A percentile compares a stretch with the other conserved stretches of the same genome.
These are phyloP conservation scores for Rutstroemia sp. DNA, from an alignment of 2,329 filamentous ascomycete genomes.

Conservation along the genomic window DNA sequence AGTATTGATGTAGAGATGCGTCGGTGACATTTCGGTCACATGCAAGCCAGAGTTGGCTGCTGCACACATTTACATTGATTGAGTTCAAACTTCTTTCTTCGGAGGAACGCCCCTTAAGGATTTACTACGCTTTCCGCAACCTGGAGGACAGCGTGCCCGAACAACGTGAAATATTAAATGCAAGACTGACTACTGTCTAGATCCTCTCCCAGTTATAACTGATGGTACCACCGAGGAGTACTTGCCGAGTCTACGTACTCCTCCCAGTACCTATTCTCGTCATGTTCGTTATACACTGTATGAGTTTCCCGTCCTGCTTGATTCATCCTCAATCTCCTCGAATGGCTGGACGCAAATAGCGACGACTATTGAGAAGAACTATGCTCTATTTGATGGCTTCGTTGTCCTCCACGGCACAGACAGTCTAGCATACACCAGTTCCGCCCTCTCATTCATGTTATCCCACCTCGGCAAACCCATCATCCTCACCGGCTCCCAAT, in stretches of 20 bases:
- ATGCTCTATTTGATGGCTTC: slow-evolving; percentile 62
- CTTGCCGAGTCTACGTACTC: slow-evolving; percentile 43
- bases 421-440: slow-evolving; percentile 61
- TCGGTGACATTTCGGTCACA: background rate
- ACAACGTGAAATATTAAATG: background rate
- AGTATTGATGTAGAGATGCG: background rate
- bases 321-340: slow-evolving; percentile 65
- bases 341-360: slow-evolving; percentile 66
- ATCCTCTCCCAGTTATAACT: slow-evolving; percentile 28
- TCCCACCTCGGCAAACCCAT: slow-evolving; percentile 65
- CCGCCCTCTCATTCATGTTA: slow-evolving; percentile 67
- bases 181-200: slow-evolving; percentile 12
- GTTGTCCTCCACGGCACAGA: slow-evolving; percentile 68
- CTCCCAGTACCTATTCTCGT: slow-evolving; percentile 54
- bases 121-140: too few species aligned
- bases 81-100: background rate
- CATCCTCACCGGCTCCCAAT: slow-evolving; percentile 56
- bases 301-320: slow-evolving; percentile 61
- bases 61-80: slow-evolving; percentile 4
- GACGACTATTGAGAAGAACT: slow-evolving; percentile 50
- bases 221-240: slow-evolving; percentile 20
- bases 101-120: too few species aligned
- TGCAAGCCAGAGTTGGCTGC: background rate
- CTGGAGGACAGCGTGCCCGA: background rate
- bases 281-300: slow-evolving; percentile 60